Conservation (phyloP, 2,329 filamentous ascomycete genomes). For the Ilyonectria sp. region DNA sequence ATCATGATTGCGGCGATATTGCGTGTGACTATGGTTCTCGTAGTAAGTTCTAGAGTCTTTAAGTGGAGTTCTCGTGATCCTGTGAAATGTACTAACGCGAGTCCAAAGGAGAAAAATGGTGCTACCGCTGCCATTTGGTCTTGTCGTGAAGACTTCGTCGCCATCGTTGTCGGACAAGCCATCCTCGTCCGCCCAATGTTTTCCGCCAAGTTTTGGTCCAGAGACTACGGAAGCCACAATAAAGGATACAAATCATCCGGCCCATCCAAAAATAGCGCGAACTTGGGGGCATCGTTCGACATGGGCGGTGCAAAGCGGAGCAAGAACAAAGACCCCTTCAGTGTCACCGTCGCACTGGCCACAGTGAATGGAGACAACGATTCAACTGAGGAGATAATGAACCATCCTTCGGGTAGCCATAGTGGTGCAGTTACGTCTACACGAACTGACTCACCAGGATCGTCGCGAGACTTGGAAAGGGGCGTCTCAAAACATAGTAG, state of each 20-base stretch:
- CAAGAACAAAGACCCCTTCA: conserved; percentile 29
- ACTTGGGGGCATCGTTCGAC: conserved; percentile 20
- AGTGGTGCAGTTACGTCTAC: background rate
- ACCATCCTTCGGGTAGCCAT: conserved; percentile 5
- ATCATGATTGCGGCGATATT: conserved; percentile 49
- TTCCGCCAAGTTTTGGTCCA: conserved; percentile 42
- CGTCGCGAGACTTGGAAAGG: conserved; percentile 24
- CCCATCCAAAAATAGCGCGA: conserved; percentile 27
- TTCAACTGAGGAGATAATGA: conserved; percentile 28
- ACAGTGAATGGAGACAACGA: conserved; percentile 25
- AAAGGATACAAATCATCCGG: conserved; percentile 26
- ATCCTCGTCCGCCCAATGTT: conserved; percentile 53
- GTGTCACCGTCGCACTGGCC: conserved; percentile 30
- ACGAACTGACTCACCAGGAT: conserved; percentile 4
- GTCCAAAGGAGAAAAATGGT: conserved; percentile 25
- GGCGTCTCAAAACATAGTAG: conserved; percentile 4
- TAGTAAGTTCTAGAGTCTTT: conserved; percentile 33
- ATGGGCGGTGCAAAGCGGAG: conserved; percentile 18
- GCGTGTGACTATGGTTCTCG: conserved; percentile 48
- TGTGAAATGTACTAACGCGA: background rate
- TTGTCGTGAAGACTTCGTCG: conserved; percentile 55
- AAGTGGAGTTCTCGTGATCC: background rate
- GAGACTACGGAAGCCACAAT: conserved; percentile 1
- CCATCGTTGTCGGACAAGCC: conserved; percentile 54
- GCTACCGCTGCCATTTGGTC: conserved; percentile 53